Conservation (phyloP, 345 rosid species). For the Syzygium grande region DNA sequence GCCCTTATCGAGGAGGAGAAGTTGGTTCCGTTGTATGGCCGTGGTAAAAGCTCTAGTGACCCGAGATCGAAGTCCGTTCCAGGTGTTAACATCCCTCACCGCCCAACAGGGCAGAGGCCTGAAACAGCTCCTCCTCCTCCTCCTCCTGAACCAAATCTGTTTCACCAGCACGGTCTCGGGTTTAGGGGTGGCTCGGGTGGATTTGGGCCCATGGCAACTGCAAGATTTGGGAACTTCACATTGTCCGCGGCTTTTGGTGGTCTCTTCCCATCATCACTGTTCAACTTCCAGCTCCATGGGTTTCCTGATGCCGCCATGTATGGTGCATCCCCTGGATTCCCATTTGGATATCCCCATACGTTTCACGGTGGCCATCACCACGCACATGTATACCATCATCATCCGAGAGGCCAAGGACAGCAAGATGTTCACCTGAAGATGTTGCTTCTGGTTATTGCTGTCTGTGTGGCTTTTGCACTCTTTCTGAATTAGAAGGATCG, state of each 20-base stretch:
- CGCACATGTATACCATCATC: slow-evolving; percentile 47
- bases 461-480: slow-evolving; percentile 52
- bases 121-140: slow-evolving; percentile 93
- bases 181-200: slow-evolving; percentile 86
- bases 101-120: slow-evolving; percentile 96
- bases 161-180: slow-evolving; percentile 65
- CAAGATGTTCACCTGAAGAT: slow-evolving; percentile 69
- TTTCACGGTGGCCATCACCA: slow-evolving; percentile 60
- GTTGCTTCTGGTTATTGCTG: slow-evolving; percentile 41
- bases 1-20: slow-evolving; percentile 81
- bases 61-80: slow-evolving; percentile 88
- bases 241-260: slow-evolving; percentile 84
- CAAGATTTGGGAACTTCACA: slow-evolving; percentile 80
- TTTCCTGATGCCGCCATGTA: slow-evolving; percentile 75
- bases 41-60: slow-evolving; percentile 79
- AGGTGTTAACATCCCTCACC: slow-evolving; percentile 73
- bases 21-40: slow-evolving; percentile 89
- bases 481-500: slow-evolving; percentile 34
- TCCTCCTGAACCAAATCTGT: slow-evolving; percentile 67
- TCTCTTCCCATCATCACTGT: slow-evolving; percentile 72
- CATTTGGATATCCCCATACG: slow-evolving; percentile 58
- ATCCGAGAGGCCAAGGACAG: slow-evolving; percentile 59
- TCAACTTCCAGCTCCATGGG: slow-evolving; percentile 81
- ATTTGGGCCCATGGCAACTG: slow-evolving; percentile 63
- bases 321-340: slow-evolving; percentile 66